Evolutionary conservation across 176 grass and related monocot genomes (phyloP), one percentile per base, ranked within the genome.

Genomic region (Avena sativa): DNA sequence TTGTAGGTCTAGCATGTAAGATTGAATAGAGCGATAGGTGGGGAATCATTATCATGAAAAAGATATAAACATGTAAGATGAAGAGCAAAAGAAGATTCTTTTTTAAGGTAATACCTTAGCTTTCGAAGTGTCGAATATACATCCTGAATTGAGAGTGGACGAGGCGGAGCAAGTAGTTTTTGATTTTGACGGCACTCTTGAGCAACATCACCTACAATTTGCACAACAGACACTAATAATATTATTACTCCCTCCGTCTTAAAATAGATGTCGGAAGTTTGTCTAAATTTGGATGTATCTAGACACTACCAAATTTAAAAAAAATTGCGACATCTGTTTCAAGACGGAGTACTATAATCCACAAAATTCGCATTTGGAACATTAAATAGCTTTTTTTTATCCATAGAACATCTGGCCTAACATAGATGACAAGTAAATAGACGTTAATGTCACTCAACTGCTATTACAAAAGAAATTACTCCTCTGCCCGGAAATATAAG

Each of bases 161-260:
- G 85, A 60, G 92, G 96, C 88, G 93, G 90, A 83, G 90, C 92
- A 88, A 98, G 93, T 59, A 98, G 87, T 61, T 89, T 91, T 89
- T 98, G 96, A 84, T 88, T 98, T 79, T 98, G 93, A 71, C 87
- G 88, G 62, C 90, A 92, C 77, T 94, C 96, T 86, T 96, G 96
- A 50, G 96, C 96, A 86, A 95, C 96, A 87, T 82, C 92, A 94
- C 93, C 96, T 96, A 72, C 70, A 89, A 84, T 73, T 50, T 84
- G 65, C 77, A 83, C 8, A n/a, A 61, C 17, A 93, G 25, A 6
- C 81, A 87, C 23, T 81, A 62, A 68, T 86, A n/a, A 70, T 80
- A 68, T 36, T 60, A 80, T 47, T 43, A 43, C 40, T 43, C 40
- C 40, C 40, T 43, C 6, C 40, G 40, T 43, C 40, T 43, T 43